Evolutionary conservation across 2,329 filamentous ascomycete genomes (phyloP).

Genomic region (Waltergamsia citrina): DNA sequence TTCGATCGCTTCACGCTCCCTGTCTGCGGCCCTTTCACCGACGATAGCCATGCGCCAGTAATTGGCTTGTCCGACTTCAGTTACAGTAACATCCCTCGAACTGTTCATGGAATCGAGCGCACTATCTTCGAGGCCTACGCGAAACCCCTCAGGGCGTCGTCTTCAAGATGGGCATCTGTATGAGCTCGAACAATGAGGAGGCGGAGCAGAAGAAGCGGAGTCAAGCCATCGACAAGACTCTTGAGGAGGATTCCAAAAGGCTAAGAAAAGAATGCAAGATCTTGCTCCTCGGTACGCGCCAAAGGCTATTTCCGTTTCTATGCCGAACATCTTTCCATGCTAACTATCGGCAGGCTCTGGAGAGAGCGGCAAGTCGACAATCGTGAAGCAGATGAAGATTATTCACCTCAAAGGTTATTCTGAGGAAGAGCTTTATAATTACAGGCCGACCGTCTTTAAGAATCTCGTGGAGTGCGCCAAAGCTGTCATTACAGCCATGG

Average conservation of each 20-base stretch:
- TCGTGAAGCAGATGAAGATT: constrained; percentile 99
- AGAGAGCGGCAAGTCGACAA: constrained; percentile 97
- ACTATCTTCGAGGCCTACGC: background rate
- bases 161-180: constrained; percentile 84
- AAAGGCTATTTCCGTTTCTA: background rate
- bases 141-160: background rate
- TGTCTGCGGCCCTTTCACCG: background rate
- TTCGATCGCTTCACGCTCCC: background rate
- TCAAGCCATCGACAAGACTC: constrained; percentile 84
- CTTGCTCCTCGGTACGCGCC: constrained; percentile 71
- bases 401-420: constrained; percentile 98
- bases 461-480: constrained; percentile 97
- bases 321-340: background rate
- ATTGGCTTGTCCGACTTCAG: background rate
- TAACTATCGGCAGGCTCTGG: constrained; percentile 66
- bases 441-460: constrained; percentile 95
- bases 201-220: constrained; percentile 92
- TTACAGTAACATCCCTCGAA: background rate
- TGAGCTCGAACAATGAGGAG: constrained; percentile 82
- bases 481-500: constrained; percentile 82
- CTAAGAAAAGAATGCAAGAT: constrained; percentile 99
- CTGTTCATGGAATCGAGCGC: background rate
- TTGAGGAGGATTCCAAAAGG: constrained; percentile 90
- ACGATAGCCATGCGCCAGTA: constrained; percentile 6
- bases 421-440: constrained; percentile 85